phyloP scores from a whole-genome alignment of 2,329 filamentous ascomycete genomes.

The Fusarium sp. region DNA sequence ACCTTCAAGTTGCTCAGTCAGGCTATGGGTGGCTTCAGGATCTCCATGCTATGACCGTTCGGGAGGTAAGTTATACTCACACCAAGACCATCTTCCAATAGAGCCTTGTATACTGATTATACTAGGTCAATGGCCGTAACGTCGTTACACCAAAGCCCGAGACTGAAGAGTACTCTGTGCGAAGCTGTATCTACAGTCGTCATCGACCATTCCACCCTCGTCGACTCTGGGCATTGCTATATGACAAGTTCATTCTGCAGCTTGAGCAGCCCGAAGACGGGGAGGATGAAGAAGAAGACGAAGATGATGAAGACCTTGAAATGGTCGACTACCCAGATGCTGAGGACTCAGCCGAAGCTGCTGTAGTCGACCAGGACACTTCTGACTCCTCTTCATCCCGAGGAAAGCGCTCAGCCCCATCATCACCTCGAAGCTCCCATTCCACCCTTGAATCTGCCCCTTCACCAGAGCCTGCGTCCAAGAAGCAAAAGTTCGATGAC shows the following conservation, averaged over 20 bases:
- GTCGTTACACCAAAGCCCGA: conserved; percentile 72
- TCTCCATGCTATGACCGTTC: conserved; percentile 71
- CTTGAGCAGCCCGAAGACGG: conserved; percentile 51
- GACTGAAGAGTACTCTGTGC: conserved; percentile 76
- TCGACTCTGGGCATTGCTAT: conserved; percentile 54
- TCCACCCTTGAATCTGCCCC: conserved; percentile 38
- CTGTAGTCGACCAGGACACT: neutral
- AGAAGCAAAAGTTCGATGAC: conserved; percentile 23
- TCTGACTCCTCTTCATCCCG: conserved; percentile 22
- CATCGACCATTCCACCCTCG: conserved; percentile 62
- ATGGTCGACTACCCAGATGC: conserved; percentile 29
- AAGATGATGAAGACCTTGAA: conserved; percentile 39
- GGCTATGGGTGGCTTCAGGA: conserved; percentile 76
- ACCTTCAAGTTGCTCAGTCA: conserved; percentile 68
- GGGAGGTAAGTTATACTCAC: conserved; percentile 53
- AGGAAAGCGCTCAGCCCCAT: conserved; percentile 25
- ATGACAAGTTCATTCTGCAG: conserved; percentile 61
- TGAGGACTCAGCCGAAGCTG: neutral
- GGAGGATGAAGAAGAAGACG: conserved; percentile 44
- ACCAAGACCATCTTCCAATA: neutral
- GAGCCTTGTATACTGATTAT: neutral
- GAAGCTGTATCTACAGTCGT: conserved; percentile 73
- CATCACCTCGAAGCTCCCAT: conserved; percentile 35
- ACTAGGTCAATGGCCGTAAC: conserved; percentile 56
- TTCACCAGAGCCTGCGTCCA: conserved; percentile 23